Evolutionary conservation across 2,329 filamentous ascomycete species (phyloP), one percentile per base, ranked within the genome.

Genomic region (Stachybotrys chartarum): DNA sequence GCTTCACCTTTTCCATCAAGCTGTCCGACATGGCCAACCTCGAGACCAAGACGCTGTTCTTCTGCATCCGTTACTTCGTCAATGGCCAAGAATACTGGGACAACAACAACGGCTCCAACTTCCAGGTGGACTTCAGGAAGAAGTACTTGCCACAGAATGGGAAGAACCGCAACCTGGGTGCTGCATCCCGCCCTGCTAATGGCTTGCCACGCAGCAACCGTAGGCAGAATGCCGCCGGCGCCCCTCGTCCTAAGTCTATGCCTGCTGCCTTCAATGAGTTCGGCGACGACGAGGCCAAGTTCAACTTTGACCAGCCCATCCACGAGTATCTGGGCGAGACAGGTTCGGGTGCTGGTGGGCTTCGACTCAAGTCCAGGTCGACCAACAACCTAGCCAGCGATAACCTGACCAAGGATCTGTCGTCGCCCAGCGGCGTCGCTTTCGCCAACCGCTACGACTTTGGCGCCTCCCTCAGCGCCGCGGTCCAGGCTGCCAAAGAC

Each of bases 391-490:
- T 89, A 54, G 80, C 87, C 30, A 83, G 81, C 54, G 84, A 89
- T 60, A 83, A 80, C 61, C 66, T 85, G 18, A 66, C 80, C 63
- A 71, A 77, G 65, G 69, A 76, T 39, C 67, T 83, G 30, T 69
- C 79, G 0, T 73, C 81, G 2, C 81, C 82, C 1, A 84, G 81
- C 60, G 84, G 85, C 30, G 85, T 89, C 63, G 88, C 87, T 17
- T 97, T 97, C 70, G 89, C 91, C 50, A 92, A 92, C 71, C 88
- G 94, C 54, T 99, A 99, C 70, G 93, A 97, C 74, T 97, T 99
- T 70, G 87, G 89, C 58, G 90, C 90, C n/a, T 97, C 94, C 0
- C 80, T 97, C 32, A 86, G 82, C 54, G 91, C 91, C 53, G 91
- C 91, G 12, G 87, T 93, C 68, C 85, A 87, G 65, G 86, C 83